A percentile compares a stretch with the other conserved stretches of the same genome.
phyloP scores from a whole-genome alignment of 441 rosid species.

The Erodium moschatum region DNA sequence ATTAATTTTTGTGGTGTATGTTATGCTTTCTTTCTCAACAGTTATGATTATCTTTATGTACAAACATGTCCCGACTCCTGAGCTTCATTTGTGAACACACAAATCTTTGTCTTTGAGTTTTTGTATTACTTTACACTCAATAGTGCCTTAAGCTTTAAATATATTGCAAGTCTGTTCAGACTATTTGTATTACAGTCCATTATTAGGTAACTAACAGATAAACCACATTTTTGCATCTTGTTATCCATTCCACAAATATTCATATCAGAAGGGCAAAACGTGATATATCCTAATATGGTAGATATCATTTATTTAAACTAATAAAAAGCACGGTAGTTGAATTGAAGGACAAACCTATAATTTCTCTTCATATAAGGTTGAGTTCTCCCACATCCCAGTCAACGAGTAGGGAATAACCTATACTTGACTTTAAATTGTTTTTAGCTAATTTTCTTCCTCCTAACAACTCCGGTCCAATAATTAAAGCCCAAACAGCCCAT shows the following conservation, averaged over 20 bases:
- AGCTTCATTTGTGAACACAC: neutral
- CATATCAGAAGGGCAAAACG: neutral
- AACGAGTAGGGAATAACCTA: neutral
- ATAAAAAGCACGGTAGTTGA: neutral
- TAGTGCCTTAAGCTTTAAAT: neutral
- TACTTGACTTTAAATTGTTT: neutral
- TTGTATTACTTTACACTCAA: neutral
- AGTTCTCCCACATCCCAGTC: neutral
- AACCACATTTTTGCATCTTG: neutral
- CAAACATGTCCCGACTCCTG: neutral
- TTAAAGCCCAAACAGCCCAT: neutral
- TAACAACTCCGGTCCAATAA: neutral
- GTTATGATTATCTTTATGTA: neutral
- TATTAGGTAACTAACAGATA: slow-evolving; percentile 1
- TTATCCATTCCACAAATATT: neutral
- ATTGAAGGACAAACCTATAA: neutral
- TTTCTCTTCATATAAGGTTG: neutral
- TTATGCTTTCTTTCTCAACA: neutral
- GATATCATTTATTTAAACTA: neutral
- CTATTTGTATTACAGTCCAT: neutral
- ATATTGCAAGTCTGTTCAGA: neutral
- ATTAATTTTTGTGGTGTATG: neutral
- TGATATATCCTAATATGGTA: neutral
- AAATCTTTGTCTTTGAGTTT: neutral
- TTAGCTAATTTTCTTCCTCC: neutral